Evolutionary conservation across 2,329 filamentous ascomycete genomes (phyloP), one percentile per base, ranked within the genome.

Genomic region (Pseudofabraea citricarpa): DNA sequence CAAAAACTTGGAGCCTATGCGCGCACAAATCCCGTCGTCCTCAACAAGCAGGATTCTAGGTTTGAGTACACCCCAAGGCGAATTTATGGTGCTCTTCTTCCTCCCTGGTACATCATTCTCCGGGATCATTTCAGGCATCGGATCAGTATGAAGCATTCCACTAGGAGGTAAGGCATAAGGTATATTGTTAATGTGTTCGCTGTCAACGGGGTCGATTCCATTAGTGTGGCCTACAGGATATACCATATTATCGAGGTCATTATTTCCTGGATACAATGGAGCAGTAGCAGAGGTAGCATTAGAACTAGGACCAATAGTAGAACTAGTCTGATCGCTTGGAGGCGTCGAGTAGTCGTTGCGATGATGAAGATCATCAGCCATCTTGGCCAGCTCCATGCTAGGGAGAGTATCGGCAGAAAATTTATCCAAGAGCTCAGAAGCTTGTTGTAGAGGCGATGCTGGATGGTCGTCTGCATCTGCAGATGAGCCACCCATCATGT

Each of bases 111-210:
- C 57, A 27, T 29, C 69, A 63, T 41, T 69, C 64, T 47, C 70
- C 51, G 47, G 46, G 29, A 56, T 77, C 71, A 36, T 65, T 53
- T 56, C 53, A 12, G 68, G 53, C 39, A 81, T 77, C 13, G 70
- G 56, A 5, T 74, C 72, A 13, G 49, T 47, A 13, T 52, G 69
- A 60, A 47, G 67, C 64, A 43, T 74, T 2, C 72, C 68, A 40
- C 85, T 88, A 3, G 86, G 74, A 13, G 79, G 88, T 66, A 88
- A 72, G 7, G 84, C 74, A 60, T 95, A 97, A 0, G 90, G 89
- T 44, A 96, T 94, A 61, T 95, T 95, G 68, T 91, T 82, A 59
- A 96, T 89, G 59, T 96, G 90, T 56, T 96, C 90, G 55, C 87
- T 85, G 60, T 91, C 90, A 75, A 95, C 93, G 1, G 91, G 90